A percentile compares a stretch with the other conserved stretches of the same genome.
phyloP scores from a whole-genome alignment of 345 rosid species.

The Carallia brachiata region DNA sequence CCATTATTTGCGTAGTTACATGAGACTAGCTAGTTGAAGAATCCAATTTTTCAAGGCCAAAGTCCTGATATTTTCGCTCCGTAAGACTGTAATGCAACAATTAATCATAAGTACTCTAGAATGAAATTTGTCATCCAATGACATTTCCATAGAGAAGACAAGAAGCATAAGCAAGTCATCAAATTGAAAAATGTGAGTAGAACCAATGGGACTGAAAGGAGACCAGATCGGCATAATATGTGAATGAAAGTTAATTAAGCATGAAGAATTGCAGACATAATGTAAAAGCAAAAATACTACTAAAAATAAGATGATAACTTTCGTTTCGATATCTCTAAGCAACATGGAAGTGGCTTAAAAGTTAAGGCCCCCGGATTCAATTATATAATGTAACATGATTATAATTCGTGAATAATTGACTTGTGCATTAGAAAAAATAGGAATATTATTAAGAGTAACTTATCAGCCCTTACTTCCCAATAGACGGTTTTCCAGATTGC shows the following conservation, averaged over 20 bases:
- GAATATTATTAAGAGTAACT: neutral
- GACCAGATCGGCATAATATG: no score
- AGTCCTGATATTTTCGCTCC: slow-evolving; percentile 85
- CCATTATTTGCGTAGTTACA: slow-evolving; percentile 88
- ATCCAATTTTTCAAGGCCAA: slow-evolving; percentile 89
- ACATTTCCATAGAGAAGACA: neutral
- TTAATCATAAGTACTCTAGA: neutral
- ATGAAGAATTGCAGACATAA: no score
- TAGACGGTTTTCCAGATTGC: slow-evolving; percentile 89
- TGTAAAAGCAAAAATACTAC: no score
- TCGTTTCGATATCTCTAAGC: no score
- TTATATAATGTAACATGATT: neutral
- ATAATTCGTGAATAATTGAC: no score
- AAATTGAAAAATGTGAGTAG: no score
- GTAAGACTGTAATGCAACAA: slow-evolving; percentile 52
- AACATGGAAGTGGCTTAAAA: slow-evolving; percentile 50
- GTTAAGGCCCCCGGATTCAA: slow-evolving; percentile 58
- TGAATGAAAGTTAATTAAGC: no score
- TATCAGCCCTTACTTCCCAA: slow-evolving; percentile 60
- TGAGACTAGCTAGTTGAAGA: slow-evolving; percentile 97
- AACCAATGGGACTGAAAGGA: no score
- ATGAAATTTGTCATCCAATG: neutral
- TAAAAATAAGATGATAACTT: no score
- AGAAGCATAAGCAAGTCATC: no score
- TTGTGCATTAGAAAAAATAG: no score